Conservation (phyloP, 2,329 filamentous ascomycete species). For the Ophiostoma himal-ulmi region DNA sequence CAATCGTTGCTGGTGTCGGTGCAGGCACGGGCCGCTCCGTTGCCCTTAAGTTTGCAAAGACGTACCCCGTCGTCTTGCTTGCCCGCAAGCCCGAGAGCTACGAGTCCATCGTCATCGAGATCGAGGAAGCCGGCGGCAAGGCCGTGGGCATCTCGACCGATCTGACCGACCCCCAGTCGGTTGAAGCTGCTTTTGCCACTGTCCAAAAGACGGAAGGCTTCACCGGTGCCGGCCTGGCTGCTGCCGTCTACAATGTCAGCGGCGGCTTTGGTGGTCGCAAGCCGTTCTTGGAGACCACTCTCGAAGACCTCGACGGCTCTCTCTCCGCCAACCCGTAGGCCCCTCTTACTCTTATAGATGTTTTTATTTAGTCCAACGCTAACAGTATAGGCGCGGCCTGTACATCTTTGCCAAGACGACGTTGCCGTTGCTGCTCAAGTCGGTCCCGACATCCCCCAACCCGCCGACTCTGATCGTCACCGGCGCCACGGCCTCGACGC, state of each 20-base stretch:
- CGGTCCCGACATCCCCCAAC: constrained; percentile 49
- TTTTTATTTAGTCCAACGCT: not conserved
- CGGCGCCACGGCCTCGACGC: constrained; percentile 74
- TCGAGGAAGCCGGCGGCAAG: constrained; percentile 59
- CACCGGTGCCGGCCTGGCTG: constrained; percentile 49
- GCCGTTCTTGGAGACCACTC: constrained; percentile 53
- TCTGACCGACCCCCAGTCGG: constrained; percentile 45
- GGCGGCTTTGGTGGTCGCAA: constrained; percentile 44
- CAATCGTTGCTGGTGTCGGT: constrained; percentile 67
- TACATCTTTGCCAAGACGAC: constrained; percentile 69
- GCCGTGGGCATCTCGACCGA: constrained; percentile 67
- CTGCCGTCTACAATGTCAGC: constrained; percentile 66
- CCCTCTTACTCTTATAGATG: too few relatives aligned
- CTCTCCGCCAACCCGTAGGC: constrained; percentile 47
- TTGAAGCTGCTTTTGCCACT: constrained; percentile 56
- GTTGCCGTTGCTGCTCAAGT: constrained; percentile 63
- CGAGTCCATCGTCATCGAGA: constrained; percentile 60
- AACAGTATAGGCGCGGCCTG: constrained; percentile 52
- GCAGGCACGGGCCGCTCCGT: constrained; percentile 49
- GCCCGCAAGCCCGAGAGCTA: constrained; percentile 62
- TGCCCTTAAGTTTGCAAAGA: constrained; percentile 54
- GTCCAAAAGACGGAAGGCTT: constrained; percentile 51
- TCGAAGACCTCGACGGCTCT: constrained; percentile 45
- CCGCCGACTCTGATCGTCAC: constrained; percentile 81
- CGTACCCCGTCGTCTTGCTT: constrained; percentile 70